A percentile compares a stretch with the other conserved stretches of the same genome.
phyloP scores from a whole-genome alignment of 495 filamentous ascomycete species.

The Trichoderma reesei region DNA sequence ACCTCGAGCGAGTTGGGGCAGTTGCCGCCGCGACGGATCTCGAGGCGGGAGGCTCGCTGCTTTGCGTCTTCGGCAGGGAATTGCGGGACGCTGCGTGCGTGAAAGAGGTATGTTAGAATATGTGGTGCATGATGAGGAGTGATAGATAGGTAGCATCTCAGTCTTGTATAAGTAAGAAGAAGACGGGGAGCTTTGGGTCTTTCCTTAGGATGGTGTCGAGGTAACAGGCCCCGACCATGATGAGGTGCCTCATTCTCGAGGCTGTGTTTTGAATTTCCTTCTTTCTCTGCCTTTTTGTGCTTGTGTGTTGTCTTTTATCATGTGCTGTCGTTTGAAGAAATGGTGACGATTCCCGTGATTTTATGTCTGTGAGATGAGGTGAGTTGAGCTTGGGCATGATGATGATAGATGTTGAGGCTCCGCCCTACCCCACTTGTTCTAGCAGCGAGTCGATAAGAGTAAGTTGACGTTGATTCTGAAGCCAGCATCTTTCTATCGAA shows the following conservation, averaged over 20 bases:
- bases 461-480: too few species aligned
- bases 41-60: conserved; percentile 49
- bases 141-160: background rate
- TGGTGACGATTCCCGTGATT: background rate
- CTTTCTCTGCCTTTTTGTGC: background rate
- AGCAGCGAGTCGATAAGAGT: too few species aligned
- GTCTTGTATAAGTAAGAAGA: background rate
- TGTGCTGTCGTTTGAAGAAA: too few species aligned
- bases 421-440: too few species aligned
- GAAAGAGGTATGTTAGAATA: conserved; percentile 2
- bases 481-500: too few species aligned
- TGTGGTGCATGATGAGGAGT: background rate
- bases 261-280: background rate
- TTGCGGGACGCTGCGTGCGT: conserved; percentile 42
- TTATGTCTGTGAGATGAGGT: background rate
- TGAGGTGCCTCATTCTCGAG: conserved; percentile 33
- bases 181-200: conserved; percentile 15
- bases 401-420: background rate
- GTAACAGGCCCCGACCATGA: conserved; percentile 57
- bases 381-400: too few species aligned
- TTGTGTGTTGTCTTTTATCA: background rate
- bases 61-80: conserved; percentile 65
- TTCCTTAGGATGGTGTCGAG: conserved; percentile 59
- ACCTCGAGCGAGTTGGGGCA: conserved; percentile 63
- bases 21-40: conserved; percentile 60